These are phyloP conservation scores for Coniella lustricola DNA, from an alignment of 2,329 filamentous ascomycete species.

Conservation along the genomic window DNA sequence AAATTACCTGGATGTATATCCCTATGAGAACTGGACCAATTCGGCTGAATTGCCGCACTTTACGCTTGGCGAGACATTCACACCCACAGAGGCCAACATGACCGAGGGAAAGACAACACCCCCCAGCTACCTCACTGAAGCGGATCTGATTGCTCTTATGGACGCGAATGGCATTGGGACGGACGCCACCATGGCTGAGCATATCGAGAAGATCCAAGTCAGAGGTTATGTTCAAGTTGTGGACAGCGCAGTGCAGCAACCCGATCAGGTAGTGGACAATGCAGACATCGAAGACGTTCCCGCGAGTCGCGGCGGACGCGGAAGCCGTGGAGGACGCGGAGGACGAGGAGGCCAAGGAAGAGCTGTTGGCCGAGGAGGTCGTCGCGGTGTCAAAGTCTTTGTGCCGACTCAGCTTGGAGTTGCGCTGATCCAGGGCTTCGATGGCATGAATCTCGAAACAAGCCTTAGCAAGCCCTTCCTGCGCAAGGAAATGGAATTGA, in stretches of 20 bases:
- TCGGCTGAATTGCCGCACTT: conserved; percentile 77
- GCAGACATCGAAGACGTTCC: conserved; percentile 33
- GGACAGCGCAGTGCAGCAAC: conserved; percentile 32
- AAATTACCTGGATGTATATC: conserved; percentile 93
- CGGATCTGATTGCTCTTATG: conserved; percentile 93
- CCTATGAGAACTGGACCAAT: conserved; percentile 94
- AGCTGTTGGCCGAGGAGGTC: conserved; percentile 35
- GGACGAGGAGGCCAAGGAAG: conserved; percentile 34
- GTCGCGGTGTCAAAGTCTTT: conserved; percentile 67
- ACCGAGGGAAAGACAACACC: conserved; percentile 83
- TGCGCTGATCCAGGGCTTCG: conserved; percentile 88
- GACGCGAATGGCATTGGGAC: conserved; percentile 98
- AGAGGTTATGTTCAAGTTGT: conserved; percentile 73
- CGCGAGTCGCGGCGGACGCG: conserved; percentile 21
- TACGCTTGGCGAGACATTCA: conserved; percentile 70
- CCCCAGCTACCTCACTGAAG: conserved; percentile 85
- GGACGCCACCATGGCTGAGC: conserved; percentile 97
- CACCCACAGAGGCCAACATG: conserved; percentile 83
- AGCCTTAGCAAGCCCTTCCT: conserved; percentile 94
- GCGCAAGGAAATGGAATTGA: conserved; percentile 93
- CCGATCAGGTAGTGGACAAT: conserved; percentile 31
- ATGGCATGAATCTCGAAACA: conserved; percentile 86
- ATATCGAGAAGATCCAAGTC: conserved; percentile 92
- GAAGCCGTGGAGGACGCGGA: conserved; percentile 39
- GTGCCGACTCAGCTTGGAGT: conserved; percentile 88